Base-by-base conservation (phyloP, 768 basidiomycete genomes). In the Artomyces pyxidatus region DNA sequence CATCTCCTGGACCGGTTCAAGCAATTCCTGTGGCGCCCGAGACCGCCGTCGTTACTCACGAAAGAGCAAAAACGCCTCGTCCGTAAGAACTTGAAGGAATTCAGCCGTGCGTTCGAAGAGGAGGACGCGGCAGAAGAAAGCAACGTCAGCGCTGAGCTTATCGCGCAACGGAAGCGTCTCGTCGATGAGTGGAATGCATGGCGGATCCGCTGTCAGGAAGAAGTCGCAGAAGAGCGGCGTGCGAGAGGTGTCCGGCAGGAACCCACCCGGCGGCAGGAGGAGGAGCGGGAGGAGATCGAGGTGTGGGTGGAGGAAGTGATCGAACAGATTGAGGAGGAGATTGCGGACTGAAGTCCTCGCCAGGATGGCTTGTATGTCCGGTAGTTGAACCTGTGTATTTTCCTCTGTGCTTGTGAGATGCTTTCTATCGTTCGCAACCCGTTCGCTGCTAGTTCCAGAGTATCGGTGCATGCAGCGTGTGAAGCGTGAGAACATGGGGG, bases 111-210 rank as follows among this genome's bases (percentile, higher is more conserved):
- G 28, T 99, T 98, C 65, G 96, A 99, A 47, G 95, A 98, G 68
- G 92, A 96, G 60, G 96, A 98, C 65, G 91, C 92, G 22, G 82
- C 88, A 17, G 93, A 97, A 64, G 93, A 95, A 69, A 91, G 85
- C 65, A 88, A 86, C 59, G 89, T 94, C 58, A 93, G 86, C 56
- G 92, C 93, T 4, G 96, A 98, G 68, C 78, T 96, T 22, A 77
- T 94, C 57, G 90, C 91, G 16, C 82, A 83, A 55, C 78, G 96
- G 52, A 88, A 89, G 65, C 78, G 96, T 41, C 76, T 97, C 46
- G 86, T 98, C 58, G 90, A 96, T 61, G 96, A 99, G 69, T 99
- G 96, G 96, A 96, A 99, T 68, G 90, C 95, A 37, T 98, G 96
- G 96, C 80, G 95, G 45, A 59, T 72, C 21, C 75, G 80, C 54